These are phyloP conservation scores for Yamadazyma spencermartinsiae DNA, from an alignment of 1,139 yeast genomes.

Conservation along the genomic window DNA sequence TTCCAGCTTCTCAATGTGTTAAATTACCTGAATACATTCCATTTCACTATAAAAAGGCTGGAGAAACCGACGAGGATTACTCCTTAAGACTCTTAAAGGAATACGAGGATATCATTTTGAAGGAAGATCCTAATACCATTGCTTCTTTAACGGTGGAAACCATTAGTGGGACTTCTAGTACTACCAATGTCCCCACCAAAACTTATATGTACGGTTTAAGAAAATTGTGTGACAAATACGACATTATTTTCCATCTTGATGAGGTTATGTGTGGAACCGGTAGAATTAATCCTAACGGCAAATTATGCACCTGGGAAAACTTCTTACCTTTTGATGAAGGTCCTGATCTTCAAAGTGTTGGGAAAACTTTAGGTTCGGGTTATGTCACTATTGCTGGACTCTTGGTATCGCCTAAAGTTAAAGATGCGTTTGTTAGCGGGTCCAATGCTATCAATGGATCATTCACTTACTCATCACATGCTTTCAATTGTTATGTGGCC, in stretches of 20 bases:
- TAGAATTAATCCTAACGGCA: conserved; percentile 36
- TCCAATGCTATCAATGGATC: conserved; percentile 49
- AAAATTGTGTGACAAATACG: conserved; percentile 57
- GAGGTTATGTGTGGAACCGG: conserved; percentile 73
- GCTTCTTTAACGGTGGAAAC: conserved; percentile 58
- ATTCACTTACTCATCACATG: conserved; percentile 64
- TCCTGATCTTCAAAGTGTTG: conserved; percentile 63
- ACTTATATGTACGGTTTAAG: conserved; percentile 58
- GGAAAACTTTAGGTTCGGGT: conserved; percentile 67
- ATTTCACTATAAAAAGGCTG: conserved; percentile 47
- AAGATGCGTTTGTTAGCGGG: conserved; percentile 44
- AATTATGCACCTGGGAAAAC: conserved; percentile 50
- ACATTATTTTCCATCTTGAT: conserved; percentile 56
- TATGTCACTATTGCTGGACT: conserved; percentile 63
- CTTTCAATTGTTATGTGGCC: conserved; percentile 61
- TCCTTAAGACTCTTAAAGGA: conserved; percentile 44
- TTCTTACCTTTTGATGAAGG: conserved; percentile 44
- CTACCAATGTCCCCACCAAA: conserved; percentile 56
- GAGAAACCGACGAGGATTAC: conserved; percentile 52
- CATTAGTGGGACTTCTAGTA: conserved; percentile 58
- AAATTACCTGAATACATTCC: conserved; percentile 50
- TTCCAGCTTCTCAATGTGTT: conserved; percentile 42
- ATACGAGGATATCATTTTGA: conserved; percentile 49
- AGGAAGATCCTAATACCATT: conserved; percentile 52
- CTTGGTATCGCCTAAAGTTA: conserved; percentile 51